These are phyloP conservation scores for Chlorella sp. DNA, from an alignment of 139 green algal species.

Conservation along the genomic window DNA sequence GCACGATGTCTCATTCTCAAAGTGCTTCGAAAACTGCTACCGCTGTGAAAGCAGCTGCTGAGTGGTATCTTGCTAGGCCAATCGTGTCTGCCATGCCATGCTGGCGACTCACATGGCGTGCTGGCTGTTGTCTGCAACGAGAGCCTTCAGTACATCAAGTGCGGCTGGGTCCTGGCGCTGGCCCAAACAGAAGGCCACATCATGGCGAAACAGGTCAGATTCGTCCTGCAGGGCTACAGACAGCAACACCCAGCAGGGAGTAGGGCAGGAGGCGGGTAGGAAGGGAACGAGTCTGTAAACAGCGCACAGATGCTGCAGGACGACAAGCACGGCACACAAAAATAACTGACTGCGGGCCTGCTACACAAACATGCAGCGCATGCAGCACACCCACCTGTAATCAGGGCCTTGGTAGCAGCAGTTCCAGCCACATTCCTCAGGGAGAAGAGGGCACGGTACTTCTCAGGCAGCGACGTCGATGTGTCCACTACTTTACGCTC, in stretches of 20 bases:
- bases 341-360: too few relatives aligned
- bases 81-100: too few relatives aligned
- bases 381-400: too few relatives aligned
- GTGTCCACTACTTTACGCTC: constrained; percentile 52
- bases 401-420: constrained; percentile 49
- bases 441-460: constrained; percentile 78
- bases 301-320: too few relatives aligned
- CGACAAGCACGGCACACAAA: too few relatives aligned
- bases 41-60: too few relatives aligned
- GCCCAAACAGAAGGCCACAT: constrained; percentile 87
- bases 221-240: constrained; percentile 58
- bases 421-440: constrained; percentile 55
- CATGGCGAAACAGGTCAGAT: constrained; percentile 80
- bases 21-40: too few relatives aligned
- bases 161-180: constrained; percentile 76
- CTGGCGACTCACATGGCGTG: constrained; percentile 62
- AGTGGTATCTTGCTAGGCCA: too few relatives aligned
- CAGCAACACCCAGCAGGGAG: neutral
- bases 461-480: constrained; percentile 46
- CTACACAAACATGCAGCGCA: too few relatives aligned
- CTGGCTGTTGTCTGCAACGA: constrained; percentile 55
- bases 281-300: neutral
- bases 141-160: constrained; percentile 41
- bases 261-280: neutral
- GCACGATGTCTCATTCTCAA: too few relatives aligned